Conservation (phyloP, 2,329 filamentous ascomycete genomes). For the Neoarthrinium moseri region DNA sequence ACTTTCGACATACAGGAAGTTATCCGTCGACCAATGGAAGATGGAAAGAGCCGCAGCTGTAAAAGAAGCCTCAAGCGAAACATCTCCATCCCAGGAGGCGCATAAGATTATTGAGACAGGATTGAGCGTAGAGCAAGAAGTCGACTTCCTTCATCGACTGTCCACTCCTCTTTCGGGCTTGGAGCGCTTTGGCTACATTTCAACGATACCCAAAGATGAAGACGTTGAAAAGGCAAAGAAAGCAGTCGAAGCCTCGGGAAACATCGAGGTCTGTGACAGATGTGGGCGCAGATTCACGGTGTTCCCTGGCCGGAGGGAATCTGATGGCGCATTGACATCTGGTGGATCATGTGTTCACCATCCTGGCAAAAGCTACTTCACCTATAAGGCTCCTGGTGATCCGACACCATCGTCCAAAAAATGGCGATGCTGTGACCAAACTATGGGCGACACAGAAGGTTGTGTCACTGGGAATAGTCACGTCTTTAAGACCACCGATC, state of each 20-base stretch:
- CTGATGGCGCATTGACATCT: slow-evolving; percentile 72
- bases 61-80: slow-evolving; percentile 30
- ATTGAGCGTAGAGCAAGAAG: slow-evolving; percentile 66
- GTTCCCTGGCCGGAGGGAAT: slow-evolving; percentile 78
- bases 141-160: slow-evolving; percentile 61
- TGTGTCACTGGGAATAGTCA: slow-evolving; percentile 73
- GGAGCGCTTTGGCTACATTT: slow-evolving; percentile 73
- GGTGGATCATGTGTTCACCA: slow-evolving; percentile 82
- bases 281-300: slow-evolving; percentile 87
- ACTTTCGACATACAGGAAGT: slow-evolving; percentile 73
- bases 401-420: slow-evolving; percentile 57
- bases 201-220: slow-evolving; percentile 59
- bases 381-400: slow-evolving; percentile 55
- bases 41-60: slow-evolving; percentile 45
- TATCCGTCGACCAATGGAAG: slow-evolving; percentile 71
- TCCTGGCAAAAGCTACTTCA: slow-evolving; percentile 67
- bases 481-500: slow-evolving; percentile 81
- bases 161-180: slow-evolving; percentile 63
- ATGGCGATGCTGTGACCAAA: slow-evolving; percentile 78
- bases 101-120: slow-evolving; percentile 66
- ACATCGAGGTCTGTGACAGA: slow-evolving; percentile 87
- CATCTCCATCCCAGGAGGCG: slow-evolving; percentile 31
- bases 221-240: slow-evolving; percentile 66
- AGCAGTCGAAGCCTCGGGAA: slow-evolving; percentile 65
- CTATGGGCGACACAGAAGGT: slow-evolving; percentile 69